Evolutionary conservation across 129 eudicot genomes (phyloP).

Genomic region (Lonicera japonica): DNA sequence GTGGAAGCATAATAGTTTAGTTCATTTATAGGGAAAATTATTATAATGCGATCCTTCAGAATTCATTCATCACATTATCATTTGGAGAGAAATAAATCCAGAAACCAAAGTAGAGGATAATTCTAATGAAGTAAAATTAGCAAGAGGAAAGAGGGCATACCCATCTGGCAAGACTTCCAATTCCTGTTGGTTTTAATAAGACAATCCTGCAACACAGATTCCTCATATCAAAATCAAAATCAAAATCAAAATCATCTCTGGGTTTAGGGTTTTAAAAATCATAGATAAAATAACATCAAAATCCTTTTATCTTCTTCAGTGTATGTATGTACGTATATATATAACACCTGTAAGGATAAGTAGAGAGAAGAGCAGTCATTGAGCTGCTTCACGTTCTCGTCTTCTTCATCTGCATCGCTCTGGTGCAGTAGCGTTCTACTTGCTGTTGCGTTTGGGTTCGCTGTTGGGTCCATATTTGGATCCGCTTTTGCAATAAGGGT

Average conservation of each 20-base stretch:
- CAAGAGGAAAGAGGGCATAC: slow-evolving; percentile 11
- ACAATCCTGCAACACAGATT: slow-evolving; percentile 40
- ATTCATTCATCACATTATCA: neutral
- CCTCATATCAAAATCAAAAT: too few species aligned
- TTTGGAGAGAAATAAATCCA: neutral
- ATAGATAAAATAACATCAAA: neutral
- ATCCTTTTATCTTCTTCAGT: neutral
- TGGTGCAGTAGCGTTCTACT: slow-evolving; percentile 30
- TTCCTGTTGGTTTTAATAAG: slow-evolving; percentile 39
- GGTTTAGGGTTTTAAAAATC: slow-evolving; percentile 4
- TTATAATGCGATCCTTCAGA: too few species aligned
- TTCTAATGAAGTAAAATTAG: neutral
- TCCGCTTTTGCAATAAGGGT: neutral
- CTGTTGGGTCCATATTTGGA: slow-evolving; percentile 13
- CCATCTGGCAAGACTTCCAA: slow-evolving; percentile 52
- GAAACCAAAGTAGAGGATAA: neutral
- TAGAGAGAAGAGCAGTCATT: slow-evolving; percentile 45
- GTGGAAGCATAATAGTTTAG: too few species aligned
- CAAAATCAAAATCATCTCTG: neutral
- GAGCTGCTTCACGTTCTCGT: slow-evolving; percentile 50
- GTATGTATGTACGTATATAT: neutral
- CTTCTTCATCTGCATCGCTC: slow-evolving; percentile 42
- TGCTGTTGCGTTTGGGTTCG: slow-evolving; percentile 11
- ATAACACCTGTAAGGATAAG: slow-evolving; percentile 50
- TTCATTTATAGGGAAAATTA: too few species aligned